phyloP scores from a whole-genome alignment of 768 basidiomycete genomes.

The Suillus clintonianus region DNA sequence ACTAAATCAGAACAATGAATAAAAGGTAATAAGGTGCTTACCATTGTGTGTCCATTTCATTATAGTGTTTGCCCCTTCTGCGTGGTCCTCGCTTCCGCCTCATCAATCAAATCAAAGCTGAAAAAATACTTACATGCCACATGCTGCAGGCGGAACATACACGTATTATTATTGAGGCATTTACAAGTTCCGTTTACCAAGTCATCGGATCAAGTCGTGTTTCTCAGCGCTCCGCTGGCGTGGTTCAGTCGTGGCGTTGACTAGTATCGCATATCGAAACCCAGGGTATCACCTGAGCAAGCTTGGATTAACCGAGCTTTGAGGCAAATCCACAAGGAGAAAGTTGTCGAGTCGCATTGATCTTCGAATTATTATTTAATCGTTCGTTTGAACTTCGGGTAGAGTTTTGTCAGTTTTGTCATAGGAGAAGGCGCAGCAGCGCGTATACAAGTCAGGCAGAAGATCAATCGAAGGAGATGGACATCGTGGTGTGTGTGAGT shows the following conservation, averaged over 20 bases:
- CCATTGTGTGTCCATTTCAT: not conserved
- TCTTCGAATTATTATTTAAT: not conserved
- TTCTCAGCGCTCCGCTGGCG: not conserved
- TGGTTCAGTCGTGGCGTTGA: not conserved
- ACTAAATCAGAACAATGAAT: not conserved
- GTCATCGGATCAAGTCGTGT: not conserved
- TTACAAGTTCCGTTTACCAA: not conserved
- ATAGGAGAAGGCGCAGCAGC: not conserved
- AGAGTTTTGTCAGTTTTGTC: not conserved
- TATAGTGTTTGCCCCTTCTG: not conserved
- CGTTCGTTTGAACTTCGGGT: not conserved
- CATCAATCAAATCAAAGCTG: not conserved
- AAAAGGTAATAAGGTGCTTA: not conserved
- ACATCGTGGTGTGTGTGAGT: not conserved
- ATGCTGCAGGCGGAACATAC: not conserved
- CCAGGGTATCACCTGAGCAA: not conserved
- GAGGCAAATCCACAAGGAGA: not conserved
- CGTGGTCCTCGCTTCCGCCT: not conserved
- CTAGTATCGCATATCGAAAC: not conserved
- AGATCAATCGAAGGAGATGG: not conserved
- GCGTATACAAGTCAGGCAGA: not conserved
- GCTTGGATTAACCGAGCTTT: not conserved
- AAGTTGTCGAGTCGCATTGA: not conserved
- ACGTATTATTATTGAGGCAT: not conserved
- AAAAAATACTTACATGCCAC: not conserved